Percentiles rank a stretch among this genome's conserved stretches.
Evolutionary conservation across 768 basidiomycete species (phyloP).

Genomic region (Lenzites betulinus): DNA sequence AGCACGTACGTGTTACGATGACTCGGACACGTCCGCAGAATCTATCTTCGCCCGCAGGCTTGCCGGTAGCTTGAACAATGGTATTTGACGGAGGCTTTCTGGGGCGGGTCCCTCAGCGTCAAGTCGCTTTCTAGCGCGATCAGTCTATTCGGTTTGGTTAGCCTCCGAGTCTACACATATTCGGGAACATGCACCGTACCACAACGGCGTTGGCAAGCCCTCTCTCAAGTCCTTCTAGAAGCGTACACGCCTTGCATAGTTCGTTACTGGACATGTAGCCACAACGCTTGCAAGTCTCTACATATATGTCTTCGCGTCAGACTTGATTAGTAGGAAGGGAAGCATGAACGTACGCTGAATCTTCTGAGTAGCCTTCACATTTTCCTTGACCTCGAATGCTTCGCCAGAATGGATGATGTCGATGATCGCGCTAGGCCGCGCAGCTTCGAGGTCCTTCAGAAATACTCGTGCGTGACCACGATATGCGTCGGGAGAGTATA

Average conservation of each 20-base stretch:
- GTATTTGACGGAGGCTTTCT: conserved; percentile 75
- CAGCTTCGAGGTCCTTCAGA: conserved; percentile 93
- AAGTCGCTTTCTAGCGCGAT: conserved; percentile 64
- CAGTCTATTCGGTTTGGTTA: conserved; percentile 47
- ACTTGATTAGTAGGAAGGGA: neutral
- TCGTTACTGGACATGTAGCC: conserved; percentile 96
- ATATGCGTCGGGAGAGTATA: conserved; percentile 98
- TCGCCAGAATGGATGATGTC: conserved; percentile 98
- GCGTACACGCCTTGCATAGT: conserved; percentile 93
- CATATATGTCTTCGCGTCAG: neutral
- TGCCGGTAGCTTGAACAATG: conserved; percentile 54
- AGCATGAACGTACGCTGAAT: conserved; percentile 67
- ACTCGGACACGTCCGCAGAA: no score
- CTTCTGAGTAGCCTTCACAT: conserved; percentile 83
- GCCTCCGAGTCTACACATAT: neutral
- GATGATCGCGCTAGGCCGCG: conserved; percentile 92
- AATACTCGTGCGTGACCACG: conserved; percentile 94
- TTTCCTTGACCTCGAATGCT: conserved; percentile 83
- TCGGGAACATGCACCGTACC: conserved; percentile 42
- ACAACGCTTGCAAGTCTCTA: conserved; percentile 90
- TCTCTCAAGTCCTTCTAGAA: conserved; percentile 88
- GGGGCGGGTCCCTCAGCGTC: conserved; percentile 60
- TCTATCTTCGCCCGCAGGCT: neutral
- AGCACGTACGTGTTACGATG: no score
- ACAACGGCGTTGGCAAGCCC: conserved; percentile 57